A percentile compares a stretch with the other conserved stretches of the same genome.
Evolutionary conservation across 2,329 filamentous ascomycete species (phyloP).

Genomic region (Phoma herbarum): DNA sequence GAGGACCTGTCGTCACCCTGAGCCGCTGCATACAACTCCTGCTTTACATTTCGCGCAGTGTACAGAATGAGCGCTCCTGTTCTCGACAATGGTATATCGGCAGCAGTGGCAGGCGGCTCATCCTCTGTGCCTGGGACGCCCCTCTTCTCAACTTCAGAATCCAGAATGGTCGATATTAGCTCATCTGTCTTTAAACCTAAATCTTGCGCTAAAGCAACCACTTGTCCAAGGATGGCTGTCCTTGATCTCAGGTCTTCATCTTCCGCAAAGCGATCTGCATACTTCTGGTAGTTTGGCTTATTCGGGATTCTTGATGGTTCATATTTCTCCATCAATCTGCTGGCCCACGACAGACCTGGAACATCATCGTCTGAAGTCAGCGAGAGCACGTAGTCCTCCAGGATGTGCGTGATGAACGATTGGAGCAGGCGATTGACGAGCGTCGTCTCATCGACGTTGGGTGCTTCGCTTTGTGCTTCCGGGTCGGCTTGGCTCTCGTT

Average conservation of each 20-base stretch:
- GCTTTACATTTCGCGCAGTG: slow-evolving; percentile 60
- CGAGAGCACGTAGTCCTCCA: slow-evolving; percentile 76
- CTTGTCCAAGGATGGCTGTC: slow-evolving; percentile 74
- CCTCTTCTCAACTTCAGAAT: slow-evolving; percentile 52
- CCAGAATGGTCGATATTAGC: slow-evolving; percentile 56
- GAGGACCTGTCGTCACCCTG: slow-evolving; percentile 43
- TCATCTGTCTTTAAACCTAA: slow-evolving; percentile 60
- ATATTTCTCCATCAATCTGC: slow-evolving; percentile 72
- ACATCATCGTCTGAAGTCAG: slow-evolving; percentile 56
- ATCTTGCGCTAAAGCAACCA: slow-evolving; percentile 72
- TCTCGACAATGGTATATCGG: slow-evolving; percentile 65
- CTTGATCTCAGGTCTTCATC: slow-evolving; percentile 68
- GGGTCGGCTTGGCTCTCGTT: slow-evolving; percentile 60
- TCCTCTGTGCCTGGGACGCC: slow-evolving; percentile 61
- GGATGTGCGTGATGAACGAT: slow-evolving; percentile 78
- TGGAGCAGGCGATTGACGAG: slow-evolving; percentile 73
- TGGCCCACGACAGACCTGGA: slow-evolving; percentile 60
- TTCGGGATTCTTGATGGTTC: slow-evolving; percentile 66
- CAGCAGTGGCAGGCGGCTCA: slow-evolving; percentile 61
- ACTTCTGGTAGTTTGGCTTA: slow-evolving; percentile 68
- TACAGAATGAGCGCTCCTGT: slow-evolving; percentile 64
- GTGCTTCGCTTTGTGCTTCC: slow-evolving; percentile 59
- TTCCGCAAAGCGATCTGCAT: slow-evolving; percentile 70
- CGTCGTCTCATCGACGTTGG: slow-evolving; percentile 63
- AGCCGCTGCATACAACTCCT: slow-evolving; percentile 58